phyloP scores from a whole-genome alignment of 805 yeast species.

The Cyberlindnera suaveolens region DNA sequence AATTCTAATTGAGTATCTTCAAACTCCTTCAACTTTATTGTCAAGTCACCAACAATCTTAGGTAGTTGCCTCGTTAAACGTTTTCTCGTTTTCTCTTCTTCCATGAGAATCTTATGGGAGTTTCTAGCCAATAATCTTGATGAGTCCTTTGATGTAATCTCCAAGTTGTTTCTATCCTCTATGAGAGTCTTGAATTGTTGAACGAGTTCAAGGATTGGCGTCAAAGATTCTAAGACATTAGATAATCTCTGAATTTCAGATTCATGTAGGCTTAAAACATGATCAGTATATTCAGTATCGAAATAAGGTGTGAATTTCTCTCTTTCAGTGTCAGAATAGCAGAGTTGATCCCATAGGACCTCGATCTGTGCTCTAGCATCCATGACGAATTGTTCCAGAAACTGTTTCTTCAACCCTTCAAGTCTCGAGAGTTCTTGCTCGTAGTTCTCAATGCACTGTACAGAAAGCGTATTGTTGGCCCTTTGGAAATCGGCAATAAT shows the following conservation, averaged over 20 bases:
- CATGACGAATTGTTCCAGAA: slow-evolving; percentile 60
- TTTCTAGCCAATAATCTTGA: slow-evolving; percentile 69
- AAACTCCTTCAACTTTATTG: slow-evolving; percentile 40
- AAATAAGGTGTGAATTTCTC: slow-evolving; percentile 36
- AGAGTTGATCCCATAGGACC: slow-evolving; percentile 56
- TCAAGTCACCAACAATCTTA: slow-evolving; percentile 45
- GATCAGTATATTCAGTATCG: slow-evolving; percentile 46
- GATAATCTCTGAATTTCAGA: slow-evolving; percentile 49
- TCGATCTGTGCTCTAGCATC: slow-evolving; percentile 56
- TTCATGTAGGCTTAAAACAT: slow-evolving; percentile 57
- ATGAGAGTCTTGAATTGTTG: slow-evolving; percentile 49
- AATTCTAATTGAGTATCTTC: slow-evolving; percentile 33
- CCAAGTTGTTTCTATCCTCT: slow-evolving; percentile 55
- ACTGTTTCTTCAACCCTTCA: slow-evolving; percentile 50
- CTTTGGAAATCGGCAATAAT: slow-evolving; percentile 35
- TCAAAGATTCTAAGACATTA: slow-evolving; percentile 40
- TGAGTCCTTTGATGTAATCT: slow-evolving; percentile 70
- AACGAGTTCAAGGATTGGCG: slow-evolving; percentile 51
- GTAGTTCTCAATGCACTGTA: slow-evolving; percentile 41
- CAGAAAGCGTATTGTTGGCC: slow-evolving; percentile 41
- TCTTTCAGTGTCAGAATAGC: slow-evolving; percentile 49
- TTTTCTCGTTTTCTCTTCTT: slow-evolving; percentile 75
- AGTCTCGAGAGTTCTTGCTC: slow-evolving; percentile 52
- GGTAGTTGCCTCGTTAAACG: slow-evolving; percentile 67
- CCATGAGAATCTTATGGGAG: slow-evolving; percentile 69